Evolutionary conservation across 495 filamentous ascomycete species (phyloP), one percentile per base, ranked within the genome.

Genomic region (Trichoderma reesei): DNA sequence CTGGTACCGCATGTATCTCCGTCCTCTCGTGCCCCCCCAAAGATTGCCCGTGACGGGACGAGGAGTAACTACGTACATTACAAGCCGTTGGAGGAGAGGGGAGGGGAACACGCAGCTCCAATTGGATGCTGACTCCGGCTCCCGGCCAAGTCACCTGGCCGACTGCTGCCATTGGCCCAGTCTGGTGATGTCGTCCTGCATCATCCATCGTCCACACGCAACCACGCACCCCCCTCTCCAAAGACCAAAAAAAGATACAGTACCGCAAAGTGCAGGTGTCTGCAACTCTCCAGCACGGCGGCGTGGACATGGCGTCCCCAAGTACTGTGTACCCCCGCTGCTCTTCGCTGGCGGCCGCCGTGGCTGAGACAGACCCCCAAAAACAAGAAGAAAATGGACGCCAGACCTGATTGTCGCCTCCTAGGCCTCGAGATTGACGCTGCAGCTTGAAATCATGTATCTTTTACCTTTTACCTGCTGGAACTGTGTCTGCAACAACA

Each of bases 311-410:
- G 51, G 51, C 51, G 20, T n/a, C 6, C 20, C 20, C 51, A 56
- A 33, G 51, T 56, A 56, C 51, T 56, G 20, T 9, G 51, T 56
- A 56, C 51, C 51, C 34, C 20, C 51, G 2, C 8, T 56, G 51
- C 51, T 18, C n/a, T n/a, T n/a, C n/a, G 31, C 51, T 4, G 51
- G 31, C 44, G n/a, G 51, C 51, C 51, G 51, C 51, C 51, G 51
- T 56, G 51, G 51, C 51, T 56, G 51, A 56, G 51, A 56, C 51
- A 56, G n/a, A n/a, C n/a, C n/a, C n/a, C n/a, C n/a, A n/a, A n/a
- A n/a, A n/a, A n/a, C n/a, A n/a, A n/a, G n/a, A n/a, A n/a, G n/a
- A n/a, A n/a, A n/a, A n/a, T n/a, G n/a, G n/a, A n/a, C n/a, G n/a
- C n/a, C n/a, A n/a, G n/a, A n/a, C n/a, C n/a, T n/a, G n/a, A n/a